Evolutionary conservation across 495 filamentous ascomycete species (phyloP), one percentile per base, ranked within the genome.

Genomic region (Trichoderma reesei): DNA sequence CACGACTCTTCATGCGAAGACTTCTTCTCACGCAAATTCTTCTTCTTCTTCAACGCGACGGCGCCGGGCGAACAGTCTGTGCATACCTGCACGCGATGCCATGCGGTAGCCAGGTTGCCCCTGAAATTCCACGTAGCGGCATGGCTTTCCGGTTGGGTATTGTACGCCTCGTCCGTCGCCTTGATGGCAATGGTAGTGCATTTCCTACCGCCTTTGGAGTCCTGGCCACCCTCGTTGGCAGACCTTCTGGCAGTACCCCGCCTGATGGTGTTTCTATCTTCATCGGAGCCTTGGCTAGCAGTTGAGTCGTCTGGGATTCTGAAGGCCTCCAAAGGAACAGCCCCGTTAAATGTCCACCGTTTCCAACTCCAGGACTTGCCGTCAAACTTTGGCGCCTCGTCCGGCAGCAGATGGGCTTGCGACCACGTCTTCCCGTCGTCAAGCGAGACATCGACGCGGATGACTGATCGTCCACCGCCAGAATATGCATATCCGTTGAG

Each of bases 111-210:
- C 39, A 84, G 70, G 64, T 85, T 84, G 0, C 83, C 83, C 9
- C 83, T 71, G 26, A 80, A 73, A 60, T 85, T 85, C 65, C 79
- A 85, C 34, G 81, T 82, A 39, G 73, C 72, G 63, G 71, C 72
- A 63, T 82, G 78, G 48, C 66, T 75, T 67, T 82, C 78, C 46
- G 83, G 82, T 67, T 85, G 83, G 2, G 80, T 76, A 64, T 85
- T 84, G 65, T 84, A 83, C 41, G 79, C 76, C 63, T 83, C 80
- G 68, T 85, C 83, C 20, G 77, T 78, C 31, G 83, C 83, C 71
- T 85, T 85, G 68, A 85, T 80, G 10, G 83, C 72, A 9, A 84
- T 65, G 20, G 75, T 78, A 20, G 78, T 71, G 71, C 73, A 74
- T 9, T 36, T 26, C 31, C 51, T 61, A 33, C 62, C 67, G 65